Conservation (phyloP, 176 grass and related monocot species). For the Lolium multiflorum region DNA sequence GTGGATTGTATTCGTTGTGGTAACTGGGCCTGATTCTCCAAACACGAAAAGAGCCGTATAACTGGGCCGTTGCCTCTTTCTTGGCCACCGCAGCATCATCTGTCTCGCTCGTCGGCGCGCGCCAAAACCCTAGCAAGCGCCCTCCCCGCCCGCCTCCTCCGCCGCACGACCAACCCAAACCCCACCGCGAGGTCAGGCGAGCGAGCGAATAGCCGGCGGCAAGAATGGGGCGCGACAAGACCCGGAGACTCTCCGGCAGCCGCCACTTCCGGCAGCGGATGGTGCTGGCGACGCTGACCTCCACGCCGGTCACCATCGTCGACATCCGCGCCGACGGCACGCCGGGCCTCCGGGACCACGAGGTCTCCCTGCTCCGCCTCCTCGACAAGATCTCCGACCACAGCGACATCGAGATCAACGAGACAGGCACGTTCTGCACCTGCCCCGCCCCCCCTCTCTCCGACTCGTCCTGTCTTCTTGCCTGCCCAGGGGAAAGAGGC, state of each 20-base stretch:
- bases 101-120: conserved; percentile 14
- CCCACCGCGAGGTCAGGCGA: neutral
- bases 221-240: conserved; percentile 50
- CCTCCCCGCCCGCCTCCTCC: neutral
- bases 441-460: too few relatives aligned
- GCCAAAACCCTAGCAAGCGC: conserved; percentile 42
- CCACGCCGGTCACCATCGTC: conserved; percentile 63
- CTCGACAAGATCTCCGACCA: conserved; percentile 82
- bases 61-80: neutral
- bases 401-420: conserved; percentile 74
- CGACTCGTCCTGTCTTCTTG: neutral
- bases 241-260: conserved; percentile 63
- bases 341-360: conserved; percentile 70
- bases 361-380: conserved; percentile 85
- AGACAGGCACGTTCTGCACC: conserved; percentile 60
- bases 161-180: neutral
- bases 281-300: conserved; percentile 74
- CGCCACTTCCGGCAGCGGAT: conserved; percentile 77
- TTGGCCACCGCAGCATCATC: neutral
- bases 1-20: neutral
- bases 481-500: neutral
- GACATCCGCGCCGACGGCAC: conserved; percentile 71
- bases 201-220: neutral
- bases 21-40: neutral
- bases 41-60: neutral